These are phyloP conservation scores for Pyrenula massariospora DNA, from an alignment of 495 filamentous ascomycete genomes.

Conservation along the genomic window DNA sequence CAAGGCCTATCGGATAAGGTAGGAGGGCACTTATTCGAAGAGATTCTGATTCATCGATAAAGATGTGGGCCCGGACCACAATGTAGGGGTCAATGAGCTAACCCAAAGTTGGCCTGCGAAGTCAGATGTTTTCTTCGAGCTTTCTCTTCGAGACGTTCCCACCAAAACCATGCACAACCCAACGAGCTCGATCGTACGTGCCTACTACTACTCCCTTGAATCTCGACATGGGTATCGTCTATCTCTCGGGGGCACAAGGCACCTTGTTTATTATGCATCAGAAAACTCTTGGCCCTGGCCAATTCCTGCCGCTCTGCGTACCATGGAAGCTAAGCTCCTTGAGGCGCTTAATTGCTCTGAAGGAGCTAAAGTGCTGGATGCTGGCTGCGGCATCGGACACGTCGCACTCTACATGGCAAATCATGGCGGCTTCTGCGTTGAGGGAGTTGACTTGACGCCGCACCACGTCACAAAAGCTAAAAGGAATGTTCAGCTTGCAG, in stretches of 20 bases:
- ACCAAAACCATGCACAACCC: no score
- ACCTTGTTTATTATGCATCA: conserved; percentile 37
- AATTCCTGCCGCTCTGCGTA: conserved; percentile 21
- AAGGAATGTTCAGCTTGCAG: conserved; percentile 23
- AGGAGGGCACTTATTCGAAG: no score
- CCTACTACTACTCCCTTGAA: conserved; percentile 35
- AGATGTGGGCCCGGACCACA: no score
- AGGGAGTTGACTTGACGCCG: conserved; percentile 40
- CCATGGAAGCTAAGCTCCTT: conserved; percentile 37
- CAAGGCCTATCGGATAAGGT: no score
- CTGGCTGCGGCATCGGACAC: conserved; percentile 37
- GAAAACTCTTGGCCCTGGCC: conserved; percentile 40
- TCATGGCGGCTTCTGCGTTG: conserved; percentile 22
- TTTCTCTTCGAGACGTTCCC: no score
- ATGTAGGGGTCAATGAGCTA: no score
- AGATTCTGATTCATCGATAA: no score
- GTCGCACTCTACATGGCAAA: conserved; percentile 36
- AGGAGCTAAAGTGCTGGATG: conserved; percentile 35
- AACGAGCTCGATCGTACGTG: no score
- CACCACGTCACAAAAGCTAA: conserved; percentile 33
- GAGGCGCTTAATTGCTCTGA: conserved; percentile 19
- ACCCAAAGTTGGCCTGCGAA: no score
- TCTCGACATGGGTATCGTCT: conserved; percentile 38
- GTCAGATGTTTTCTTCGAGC: no score
- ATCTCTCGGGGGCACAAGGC: conserved; percentile 35